Conservation (phyloP, 176 grass and related monocot genomes). For the Hsuehochloa calcarea region DNA sequence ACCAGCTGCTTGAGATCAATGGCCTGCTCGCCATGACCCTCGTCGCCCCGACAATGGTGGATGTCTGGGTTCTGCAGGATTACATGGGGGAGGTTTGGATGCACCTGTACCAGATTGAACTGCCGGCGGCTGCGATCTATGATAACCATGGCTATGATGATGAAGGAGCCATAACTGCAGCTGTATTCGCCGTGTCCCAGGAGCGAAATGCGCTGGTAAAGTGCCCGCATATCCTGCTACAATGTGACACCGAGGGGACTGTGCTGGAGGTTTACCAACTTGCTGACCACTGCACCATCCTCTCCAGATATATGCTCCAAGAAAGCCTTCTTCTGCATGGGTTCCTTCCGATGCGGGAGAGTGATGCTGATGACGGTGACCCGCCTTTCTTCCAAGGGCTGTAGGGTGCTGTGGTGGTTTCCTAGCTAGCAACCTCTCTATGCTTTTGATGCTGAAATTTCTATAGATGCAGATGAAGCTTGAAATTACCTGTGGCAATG, state of each 20-base stretch:
- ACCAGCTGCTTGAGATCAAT: slow-evolving; percentile 13
- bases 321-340: slow-evolving; percentile 1
- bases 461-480: background rate
- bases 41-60: background rate
- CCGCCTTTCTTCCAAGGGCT: slow-evolving; percentile 14
- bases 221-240: background rate
- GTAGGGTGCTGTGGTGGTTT: background rate
- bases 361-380: background rate
- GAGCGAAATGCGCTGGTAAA: background rate
- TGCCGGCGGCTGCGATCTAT: background rate
- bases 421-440: background rate
- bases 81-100: background rate
- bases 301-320: background rate
- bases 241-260: background rate
- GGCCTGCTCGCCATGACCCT: slow-evolving; percentile 13
- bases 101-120: background rate
- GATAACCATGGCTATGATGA: background rate
- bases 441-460: background rate
- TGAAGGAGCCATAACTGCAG: background rate
- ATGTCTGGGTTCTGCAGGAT: slow-evolving; percentile 25
- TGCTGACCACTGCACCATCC: background rate
- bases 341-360: background rate
- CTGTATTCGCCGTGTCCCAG: background rate
- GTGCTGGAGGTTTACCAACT: background rate
- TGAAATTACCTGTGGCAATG: background rate